Conservation (phyloP, 768 basidiomycete species). For the Russula sp. region DNA sequence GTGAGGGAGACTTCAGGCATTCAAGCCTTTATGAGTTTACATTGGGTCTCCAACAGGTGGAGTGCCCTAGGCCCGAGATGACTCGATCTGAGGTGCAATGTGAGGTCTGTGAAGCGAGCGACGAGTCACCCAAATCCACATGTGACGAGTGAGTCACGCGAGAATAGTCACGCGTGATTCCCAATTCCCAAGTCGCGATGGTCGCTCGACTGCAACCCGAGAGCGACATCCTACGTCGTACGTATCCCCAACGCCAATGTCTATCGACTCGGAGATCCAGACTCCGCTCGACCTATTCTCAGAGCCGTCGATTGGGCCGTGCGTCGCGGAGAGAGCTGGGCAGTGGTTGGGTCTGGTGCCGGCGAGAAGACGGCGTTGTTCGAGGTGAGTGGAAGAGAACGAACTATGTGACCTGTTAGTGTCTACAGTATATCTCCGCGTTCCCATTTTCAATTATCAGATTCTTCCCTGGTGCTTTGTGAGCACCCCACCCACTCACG, state of each 20-base stretch:
- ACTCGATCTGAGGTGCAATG: too few relatives aligned
- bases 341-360: slow-evolving; percentile 57
- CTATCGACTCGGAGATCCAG: slow-evolving; percentile 53
- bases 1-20: too few relatives aligned
- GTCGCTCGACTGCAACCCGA: not conserved
- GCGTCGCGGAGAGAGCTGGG: slow-evolving; percentile 65
- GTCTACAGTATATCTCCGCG: not conserved
- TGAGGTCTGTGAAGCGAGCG: too few relatives aligned
- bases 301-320: slow-evolving; percentile 52
- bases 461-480: too few relatives aligned
- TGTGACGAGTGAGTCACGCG: too few relatives aligned
- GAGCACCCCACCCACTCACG: not conserved
- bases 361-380: slow-evolving; percentile 57
- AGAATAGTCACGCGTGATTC: too few relatives aligned
- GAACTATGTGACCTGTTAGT: not conserved
- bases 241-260: slow-evolving; percentile 43
- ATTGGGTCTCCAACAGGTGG: too few relatives aligned
- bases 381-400: slow-evolving; percentile 41
- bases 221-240: not conserved
- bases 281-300: slow-evolving; percentile 40
- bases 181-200: too few relatives aligned
- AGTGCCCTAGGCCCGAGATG: too few relatives aligned
- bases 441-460: too few relatives aligned
- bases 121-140: not conserved
- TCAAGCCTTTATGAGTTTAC: too few relatives aligned